Evolutionary conservation across 257 asterid genomes (phyloP).

Genomic region (Misopates orontium): DNA sequence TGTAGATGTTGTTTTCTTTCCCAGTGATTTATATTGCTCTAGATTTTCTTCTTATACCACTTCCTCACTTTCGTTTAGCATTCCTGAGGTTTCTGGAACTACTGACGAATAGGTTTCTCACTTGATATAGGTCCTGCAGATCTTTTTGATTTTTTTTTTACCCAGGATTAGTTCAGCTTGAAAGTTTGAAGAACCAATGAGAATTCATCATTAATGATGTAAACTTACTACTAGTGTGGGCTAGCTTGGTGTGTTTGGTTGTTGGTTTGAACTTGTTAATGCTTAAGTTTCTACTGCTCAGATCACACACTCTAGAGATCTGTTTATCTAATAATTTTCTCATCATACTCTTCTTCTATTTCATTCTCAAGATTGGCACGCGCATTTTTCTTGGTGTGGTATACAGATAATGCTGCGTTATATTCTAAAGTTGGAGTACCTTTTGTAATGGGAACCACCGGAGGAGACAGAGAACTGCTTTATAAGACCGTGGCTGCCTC

Average conservation of each 20-base stretch:
- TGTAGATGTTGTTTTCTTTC: too few relatives aligned
- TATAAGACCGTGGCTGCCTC: slow-evolving; percentile 80
- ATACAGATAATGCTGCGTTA: slow-evolving; percentile 77
- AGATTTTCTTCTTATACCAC: too few relatives aligned
- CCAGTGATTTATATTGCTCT: too few relatives aligned
- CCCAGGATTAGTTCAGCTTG: not conserved
- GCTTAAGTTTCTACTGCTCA: not conserved
- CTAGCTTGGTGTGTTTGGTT: slow-evolving; percentile 4
- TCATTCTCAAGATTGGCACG: slow-evolving; percentile 1
- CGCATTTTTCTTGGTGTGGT: slow-evolving; percentile 12
- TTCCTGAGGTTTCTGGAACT: too few relatives aligned
- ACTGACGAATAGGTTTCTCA: too few relatives aligned
- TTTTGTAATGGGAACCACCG: slow-evolving; percentile 97
- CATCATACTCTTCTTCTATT: not conserved
- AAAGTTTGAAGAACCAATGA: not conserved
- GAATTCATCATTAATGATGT: not conserved
- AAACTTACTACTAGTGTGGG: not conserved
- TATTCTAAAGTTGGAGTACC: slow-evolving; percentile 95
- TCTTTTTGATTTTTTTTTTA: not conserved
- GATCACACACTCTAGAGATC: not conserved
- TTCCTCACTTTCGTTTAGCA: too few relatives aligned
- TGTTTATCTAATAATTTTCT: not conserved
- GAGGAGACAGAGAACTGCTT: slow-evolving; percentile 91
- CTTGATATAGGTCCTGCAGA: not conserved
- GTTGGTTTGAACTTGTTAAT: not conserved